Conservation (phyloP, 139 green algal species). For the Chlamydomonas sphaeroides region DNA sequence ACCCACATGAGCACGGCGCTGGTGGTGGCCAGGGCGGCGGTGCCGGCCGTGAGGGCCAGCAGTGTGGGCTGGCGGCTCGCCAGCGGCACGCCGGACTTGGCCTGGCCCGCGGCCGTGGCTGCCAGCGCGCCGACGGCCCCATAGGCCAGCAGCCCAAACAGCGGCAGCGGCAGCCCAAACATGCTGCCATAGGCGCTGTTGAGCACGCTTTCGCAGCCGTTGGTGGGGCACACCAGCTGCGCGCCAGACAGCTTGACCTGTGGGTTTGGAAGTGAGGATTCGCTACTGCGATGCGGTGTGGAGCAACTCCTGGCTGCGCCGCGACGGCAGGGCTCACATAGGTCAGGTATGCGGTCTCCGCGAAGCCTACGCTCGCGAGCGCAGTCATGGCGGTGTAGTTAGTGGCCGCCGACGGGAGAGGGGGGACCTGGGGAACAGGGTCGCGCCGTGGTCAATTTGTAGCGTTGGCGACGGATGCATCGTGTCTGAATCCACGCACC, state of each 20-base stretch:
- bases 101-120: neutral
- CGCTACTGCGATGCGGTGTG: neutral
- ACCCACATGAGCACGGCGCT: constrained; percentile 77
- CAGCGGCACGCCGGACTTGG: neutral
- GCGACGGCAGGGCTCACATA: constrained; percentile 34
- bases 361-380: constrained; percentile 60
- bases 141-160: constrained; percentile 77
- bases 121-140: constrained; percentile 60
- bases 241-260: constrained; percentile 74
- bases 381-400: constrained; percentile 42
- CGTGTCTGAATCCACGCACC: no score
- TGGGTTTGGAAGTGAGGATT: neutral
- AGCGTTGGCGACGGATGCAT: no score
- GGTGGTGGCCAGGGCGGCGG: constrained; percentile 68
- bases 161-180: constrained; percentile 78
- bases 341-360: constrained; percentile 88
- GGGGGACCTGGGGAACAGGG: neutral
- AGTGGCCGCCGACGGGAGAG: neutral
- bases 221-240: constrained; percentile 71
- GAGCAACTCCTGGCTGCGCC: neutral
- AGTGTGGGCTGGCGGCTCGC: neutral
- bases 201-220: constrained; percentile 80
- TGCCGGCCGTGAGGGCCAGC: constrained; percentile 53
- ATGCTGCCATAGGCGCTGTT: constrained; percentile 76
- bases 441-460: no score